A percentile compares a stretch with the other conserved stretches of the same genome.
Evolutionary conservation across 768 basidiomycete species (phyloP).

Genomic region (Leucogyrophana mollusca): DNA sequence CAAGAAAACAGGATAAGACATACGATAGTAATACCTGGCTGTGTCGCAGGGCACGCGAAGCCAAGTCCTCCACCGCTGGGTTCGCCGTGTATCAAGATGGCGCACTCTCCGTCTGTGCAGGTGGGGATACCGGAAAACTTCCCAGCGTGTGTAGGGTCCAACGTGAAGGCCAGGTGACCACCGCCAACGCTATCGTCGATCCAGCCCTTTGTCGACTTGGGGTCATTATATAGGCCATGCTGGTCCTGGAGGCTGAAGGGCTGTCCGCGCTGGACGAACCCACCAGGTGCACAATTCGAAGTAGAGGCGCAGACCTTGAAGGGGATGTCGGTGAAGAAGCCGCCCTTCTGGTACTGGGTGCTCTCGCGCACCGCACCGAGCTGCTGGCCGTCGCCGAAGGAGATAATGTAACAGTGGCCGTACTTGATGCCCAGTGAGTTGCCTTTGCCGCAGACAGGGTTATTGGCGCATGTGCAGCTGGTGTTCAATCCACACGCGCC

Average conservation of each 20-base stretch:
- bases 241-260: background rate
- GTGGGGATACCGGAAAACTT: background rate
- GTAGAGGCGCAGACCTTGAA: background rate
- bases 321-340: background rate
- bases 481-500: constrained; percentile 4
- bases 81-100: background rate
- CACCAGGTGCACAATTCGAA: background rate
- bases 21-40: too few species aligned
- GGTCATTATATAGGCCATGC: background rate
- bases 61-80: background rate
- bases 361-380: background rate
- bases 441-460: background rate
- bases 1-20: background rate
- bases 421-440: background rate
- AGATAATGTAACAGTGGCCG: constrained; percentile 1
- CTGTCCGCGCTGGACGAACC: background rate
- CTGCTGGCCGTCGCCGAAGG: constrained; percentile 1
- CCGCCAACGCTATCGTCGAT: background rate
- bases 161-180: background rate
- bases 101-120: constrained; percentile 1
- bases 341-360: background rate
- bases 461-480: background rate
- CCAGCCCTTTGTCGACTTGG: too few species aligned
- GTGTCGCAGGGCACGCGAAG: too few species aligned
- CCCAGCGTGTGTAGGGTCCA: background rate